phyloP scores from a whole-genome alignment of 1,284 basidiomycete species.

The Schizopora paradoxa region DNA sequence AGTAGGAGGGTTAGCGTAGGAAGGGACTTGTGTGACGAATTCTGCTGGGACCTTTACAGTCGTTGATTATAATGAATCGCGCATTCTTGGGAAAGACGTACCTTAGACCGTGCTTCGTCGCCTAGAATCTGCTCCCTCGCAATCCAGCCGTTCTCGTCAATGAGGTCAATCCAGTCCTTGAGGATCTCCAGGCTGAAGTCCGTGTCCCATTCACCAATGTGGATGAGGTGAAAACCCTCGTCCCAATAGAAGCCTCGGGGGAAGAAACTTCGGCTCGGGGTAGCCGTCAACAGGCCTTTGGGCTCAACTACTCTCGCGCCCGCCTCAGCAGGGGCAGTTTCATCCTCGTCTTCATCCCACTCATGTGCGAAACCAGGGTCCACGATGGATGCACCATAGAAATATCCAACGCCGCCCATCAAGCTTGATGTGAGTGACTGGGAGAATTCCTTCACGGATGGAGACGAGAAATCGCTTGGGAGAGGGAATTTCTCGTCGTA shows the following conservation, averaged over 20 bases:
- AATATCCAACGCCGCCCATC: constrained; percentile 90
- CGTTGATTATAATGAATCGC: not conserved
- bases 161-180: constrained; percentile 83
- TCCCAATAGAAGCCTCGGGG: constrained; percentile 90
- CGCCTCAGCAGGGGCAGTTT: constrained; percentile 36
- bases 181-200: constrained; percentile 88
- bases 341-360: constrained; percentile 80
- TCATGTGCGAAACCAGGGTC: constrained; percentile 81
- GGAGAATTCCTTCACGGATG: constrained; percentile 67
- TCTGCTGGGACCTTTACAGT: constrained; percentile 69
- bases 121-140: constrained; percentile 93
- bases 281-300: constrained; percentile 80
- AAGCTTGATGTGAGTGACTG: constrained; percentile 86
- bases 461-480: constrained; percentile 45
- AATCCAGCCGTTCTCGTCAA: constrained; percentile 93
- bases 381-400: constrained; percentile 86
- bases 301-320: constrained; percentile 71
- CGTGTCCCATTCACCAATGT: constrained; percentile 90
- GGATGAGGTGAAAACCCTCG: constrained; percentile 90
- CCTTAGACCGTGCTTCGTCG: constrained; percentile 90
- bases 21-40: constrained; percentile 90
- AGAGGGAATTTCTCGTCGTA: constrained; percentile 71
- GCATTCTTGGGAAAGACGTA: constrained; percentile 25
- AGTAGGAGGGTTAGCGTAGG: constrained; percentile 91
- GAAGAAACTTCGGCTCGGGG: constrained; percentile 93